Evolutionary conservation across 768 basidiomycete genomes (phyloP).

Genomic region (Collybia nuda): DNA sequence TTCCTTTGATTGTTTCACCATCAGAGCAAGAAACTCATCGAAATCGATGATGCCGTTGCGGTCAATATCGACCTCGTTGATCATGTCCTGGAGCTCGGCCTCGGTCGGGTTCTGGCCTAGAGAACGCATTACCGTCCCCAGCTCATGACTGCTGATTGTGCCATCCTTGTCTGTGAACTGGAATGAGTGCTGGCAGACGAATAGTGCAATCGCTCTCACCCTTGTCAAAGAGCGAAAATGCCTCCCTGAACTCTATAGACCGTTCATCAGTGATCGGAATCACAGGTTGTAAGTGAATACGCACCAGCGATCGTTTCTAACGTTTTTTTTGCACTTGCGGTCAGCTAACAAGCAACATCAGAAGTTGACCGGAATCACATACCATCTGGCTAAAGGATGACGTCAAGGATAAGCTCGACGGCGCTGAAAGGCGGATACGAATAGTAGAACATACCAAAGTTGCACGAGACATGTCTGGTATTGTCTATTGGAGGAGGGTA

Average conservation of each 20-base stretch:
- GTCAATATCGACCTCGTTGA: conserved; percentile 46
- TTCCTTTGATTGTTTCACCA: conserved; percentile 41
- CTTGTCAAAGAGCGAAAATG: conserved; percentile 23
- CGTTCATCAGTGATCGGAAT: background rate
- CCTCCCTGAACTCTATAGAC: conserved; percentile 19
- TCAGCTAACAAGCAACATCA: conserved; percentile 2
- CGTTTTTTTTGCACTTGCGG: background rate
- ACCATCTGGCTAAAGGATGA: conserved; percentile 6
- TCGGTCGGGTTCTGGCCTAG: conserved; percentile 51
- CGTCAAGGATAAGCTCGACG: conserved; percentile 1
- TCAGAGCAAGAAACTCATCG: conserved; percentile 45
- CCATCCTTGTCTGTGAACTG: conserved; percentile 41
- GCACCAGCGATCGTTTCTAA: conserved; percentile 14
- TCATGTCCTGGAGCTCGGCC: conserved; percentile 47
- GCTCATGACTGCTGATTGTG: conserved; percentile 48
- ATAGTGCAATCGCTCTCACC: conserved; percentile 16
- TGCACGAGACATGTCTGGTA: too few relatives aligned
- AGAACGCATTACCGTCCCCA: conserved; percentile 48
- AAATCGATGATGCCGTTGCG: conserved; percentile 47
- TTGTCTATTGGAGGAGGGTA: too few relatives aligned
- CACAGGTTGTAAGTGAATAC: background rate
- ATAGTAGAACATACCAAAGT: too few relatives aligned
- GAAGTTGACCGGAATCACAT: conserved; percentile 3
- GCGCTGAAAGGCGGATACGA: too few relatives aligned
- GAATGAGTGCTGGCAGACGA: background rate